A percentile compares a stretch with the other conserved stretches of the same genome.
Conservation (phyloP, 1,284 basidiomycete species). For the Sanghuangporus sanghuang region DNA sequence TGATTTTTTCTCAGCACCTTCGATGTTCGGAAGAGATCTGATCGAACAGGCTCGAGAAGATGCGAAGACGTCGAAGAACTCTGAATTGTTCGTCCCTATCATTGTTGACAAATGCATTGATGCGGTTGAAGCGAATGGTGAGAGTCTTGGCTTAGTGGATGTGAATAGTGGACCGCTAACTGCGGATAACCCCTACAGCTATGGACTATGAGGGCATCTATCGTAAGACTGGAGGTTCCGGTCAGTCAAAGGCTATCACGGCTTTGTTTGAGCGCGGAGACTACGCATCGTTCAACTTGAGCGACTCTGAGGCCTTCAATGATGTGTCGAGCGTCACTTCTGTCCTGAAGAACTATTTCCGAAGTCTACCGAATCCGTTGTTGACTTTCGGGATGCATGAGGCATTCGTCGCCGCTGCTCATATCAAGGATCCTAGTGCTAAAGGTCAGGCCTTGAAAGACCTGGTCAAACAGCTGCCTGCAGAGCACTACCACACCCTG, state of each 20-base stretch:
- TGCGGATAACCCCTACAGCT: constrained; percentile 36
- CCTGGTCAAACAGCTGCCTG: constrained; percentile 75
- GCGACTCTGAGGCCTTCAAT: constrained; percentile 87
- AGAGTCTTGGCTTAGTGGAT: constrained; percentile 23
- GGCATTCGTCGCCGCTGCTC: constrained; percentile 76
- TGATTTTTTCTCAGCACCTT: constrained; percentile 49
- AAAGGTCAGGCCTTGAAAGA: constrained; percentile 64
- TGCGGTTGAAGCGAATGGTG: constrained; percentile 84
- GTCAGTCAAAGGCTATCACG: constrained; percentile 90
- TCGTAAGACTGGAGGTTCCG: constrained; percentile 92
- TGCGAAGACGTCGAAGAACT: constrained; percentile 46
- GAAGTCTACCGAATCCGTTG: constrained; percentile 84
- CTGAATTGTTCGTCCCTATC: constrained; percentile 60
- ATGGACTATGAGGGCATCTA: constrained; percentile 95
- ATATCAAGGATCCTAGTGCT: constrained; percentile 53
- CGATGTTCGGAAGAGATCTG: constrained; percentile 89
- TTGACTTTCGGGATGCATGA: constrained; percentile 91
- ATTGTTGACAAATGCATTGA: constrained; percentile 95
- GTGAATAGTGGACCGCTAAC: not conserved
- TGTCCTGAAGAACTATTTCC: constrained; percentile 96
- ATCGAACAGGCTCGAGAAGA: constrained; percentile 80
- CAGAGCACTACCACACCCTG: constrained; percentile 85
- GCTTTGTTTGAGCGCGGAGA: constrained; percentile 93
- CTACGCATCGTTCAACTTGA: constrained; percentile 83
- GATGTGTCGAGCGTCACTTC: constrained; percentile 97